Base-by-base conservation (phyloP, 179 eudicot species). In the Gypsophila paniculata region DNA sequence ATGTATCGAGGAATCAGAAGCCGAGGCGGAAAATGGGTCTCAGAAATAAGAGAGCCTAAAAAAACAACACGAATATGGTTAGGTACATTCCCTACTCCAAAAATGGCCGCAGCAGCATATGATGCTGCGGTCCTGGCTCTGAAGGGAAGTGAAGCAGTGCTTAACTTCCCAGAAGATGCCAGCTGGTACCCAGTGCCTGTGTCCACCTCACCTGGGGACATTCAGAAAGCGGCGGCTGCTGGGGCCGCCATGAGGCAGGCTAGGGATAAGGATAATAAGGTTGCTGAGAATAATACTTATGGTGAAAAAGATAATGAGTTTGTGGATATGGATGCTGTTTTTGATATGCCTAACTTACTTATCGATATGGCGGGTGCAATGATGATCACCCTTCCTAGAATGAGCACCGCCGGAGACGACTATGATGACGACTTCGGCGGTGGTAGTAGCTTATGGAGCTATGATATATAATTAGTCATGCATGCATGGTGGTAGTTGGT, bases 51-150 rank as follows among this genome's bases (percentile, higher is more conserved):
- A 0, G 92, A 89, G 76, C 97, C 97, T 0, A 81, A 77, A 19
- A 91, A 91, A 68, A 84, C 91, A 0, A 83, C 83, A 8, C 84
- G 97, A 0, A 87, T 91, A 46, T 91, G 97, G 97, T 85, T 91
- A 0, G 97, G 97, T 1, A 91, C 97, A 0, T 91, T 75, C 64
- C 76, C 87, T 2, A 73, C 88, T 0, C 74, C 91, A 0, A 92
- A 91, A 64, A 87, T 87, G 94, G 97, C 97, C 0, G 96, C 91
- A 0, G 83, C 89, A 0, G 94, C 97, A 10, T 91, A 89, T 61
- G 97, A 91, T 25, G 95, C 81, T 65, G 97, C 97, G 5, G 90
- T 88, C 17, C 79, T 88, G 0, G 95, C 97, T 2, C 79, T 89
- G 0, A 79, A 82, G 21, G 92, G 95, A 1, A 54, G 34, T 36